These are phyloP conservation scores for Botrytis fragariae DNA, from an alignment of 2,329 filamentous ascomycete genomes.

Conservation along the genomic window DNA sequence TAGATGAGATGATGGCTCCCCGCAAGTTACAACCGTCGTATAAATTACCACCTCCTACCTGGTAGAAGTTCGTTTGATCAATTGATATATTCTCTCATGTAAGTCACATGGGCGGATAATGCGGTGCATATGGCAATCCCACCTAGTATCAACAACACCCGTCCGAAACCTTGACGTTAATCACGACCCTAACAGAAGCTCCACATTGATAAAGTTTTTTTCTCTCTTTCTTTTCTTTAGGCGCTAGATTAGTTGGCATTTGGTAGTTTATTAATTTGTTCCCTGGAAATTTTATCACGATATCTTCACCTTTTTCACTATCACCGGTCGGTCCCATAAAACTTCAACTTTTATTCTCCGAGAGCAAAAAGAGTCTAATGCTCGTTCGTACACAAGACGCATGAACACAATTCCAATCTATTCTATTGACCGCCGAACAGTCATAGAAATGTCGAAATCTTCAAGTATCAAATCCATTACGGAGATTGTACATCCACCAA, in stretches of 20 bases:
- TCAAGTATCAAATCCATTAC: background rate
- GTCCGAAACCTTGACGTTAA: background rate
- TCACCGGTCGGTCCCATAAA: background rate
- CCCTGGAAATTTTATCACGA: background rate
- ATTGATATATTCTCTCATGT: background rate
- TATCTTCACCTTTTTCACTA: background rate
- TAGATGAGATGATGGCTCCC: background rate
- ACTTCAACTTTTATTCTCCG: background rate
- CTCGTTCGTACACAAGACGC: background rate
- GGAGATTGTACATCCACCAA: background rate
- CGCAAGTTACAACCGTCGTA: background rate
- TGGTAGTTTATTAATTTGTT: background rate
- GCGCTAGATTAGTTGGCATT: background rate
- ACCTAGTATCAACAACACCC: background rate
- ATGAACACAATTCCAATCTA: background rate
- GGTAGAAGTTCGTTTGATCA: background rate
- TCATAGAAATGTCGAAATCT: slow-evolving; percentile 3
- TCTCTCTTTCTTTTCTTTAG: background rate
- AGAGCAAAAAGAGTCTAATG: background rate
- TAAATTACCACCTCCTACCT: background rate
- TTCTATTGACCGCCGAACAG: background rate
- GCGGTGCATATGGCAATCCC: background rate
- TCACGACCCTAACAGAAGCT: background rate
- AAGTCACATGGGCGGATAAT: background rate
- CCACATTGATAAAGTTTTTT: background rate